These are phyloP conservation scores for Alternaria ethzedia DNA, from an alignment of 2,329 filamentous ascomycete species.

Conservation along the genomic window DNA sequence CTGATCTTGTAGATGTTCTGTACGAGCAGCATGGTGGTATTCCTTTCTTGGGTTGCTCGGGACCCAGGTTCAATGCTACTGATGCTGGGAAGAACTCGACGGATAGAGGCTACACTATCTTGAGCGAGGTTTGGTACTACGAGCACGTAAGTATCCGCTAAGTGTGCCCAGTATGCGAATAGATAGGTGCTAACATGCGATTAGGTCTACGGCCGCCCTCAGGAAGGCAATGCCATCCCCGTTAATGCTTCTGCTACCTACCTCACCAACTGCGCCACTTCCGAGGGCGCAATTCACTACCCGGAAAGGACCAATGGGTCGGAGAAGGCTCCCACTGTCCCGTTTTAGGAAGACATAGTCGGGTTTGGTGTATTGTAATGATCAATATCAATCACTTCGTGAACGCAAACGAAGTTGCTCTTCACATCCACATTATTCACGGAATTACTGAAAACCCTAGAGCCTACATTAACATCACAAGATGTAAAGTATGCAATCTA, in stretches of 20 bases:
- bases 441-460: neutral
- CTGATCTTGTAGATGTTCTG: constrained; percentile 60
- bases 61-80: constrained; percentile 67
- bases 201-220: constrained; percentile 59
- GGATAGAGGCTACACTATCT: constrained; percentile 64
- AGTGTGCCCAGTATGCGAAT: neutral
- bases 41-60: constrained; percentile 68
- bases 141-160: constrained; percentile 55
- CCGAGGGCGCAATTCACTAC: constrained; percentile 61
- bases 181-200: neutral
- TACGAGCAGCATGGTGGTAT: constrained; percentile 58
- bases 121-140: constrained; percentile 73
- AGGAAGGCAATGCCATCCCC: constrained; percentile 57
- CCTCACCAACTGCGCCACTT: constrained; percentile 62
- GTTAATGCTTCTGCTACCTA: constrained; percentile 57
- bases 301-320: constrained; percentile 57
- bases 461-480: neutral
- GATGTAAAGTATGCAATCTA: too few relatives aligned
- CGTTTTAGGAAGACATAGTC: constrained; percentile 17
- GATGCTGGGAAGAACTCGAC: constrained; percentile 60
- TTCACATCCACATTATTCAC: neutral
- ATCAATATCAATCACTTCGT: neutral
- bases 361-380: neutral
- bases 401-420: neutral
- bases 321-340: constrained; percentile 36